Evolutionary conservation across 78 protist species (phyloP), one percentile per base, ranked within the genome.

Genomic region (Pigoraptor vietnamica): DNA sequence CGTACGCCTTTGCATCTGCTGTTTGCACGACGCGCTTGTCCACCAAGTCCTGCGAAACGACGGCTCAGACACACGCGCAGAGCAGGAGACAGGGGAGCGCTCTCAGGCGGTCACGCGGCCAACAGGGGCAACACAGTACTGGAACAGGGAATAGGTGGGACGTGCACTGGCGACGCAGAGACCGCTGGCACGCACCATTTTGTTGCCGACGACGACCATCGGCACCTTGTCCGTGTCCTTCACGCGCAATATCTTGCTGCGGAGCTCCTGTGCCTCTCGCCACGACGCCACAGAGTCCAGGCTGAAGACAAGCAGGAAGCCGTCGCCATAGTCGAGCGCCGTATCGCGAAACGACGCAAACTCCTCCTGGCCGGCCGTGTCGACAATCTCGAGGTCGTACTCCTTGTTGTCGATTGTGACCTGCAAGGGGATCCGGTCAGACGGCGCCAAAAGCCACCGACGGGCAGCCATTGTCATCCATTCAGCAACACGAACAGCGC

Each of bases 291-390:
- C 91, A 24, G 92, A 79, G 55, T 94, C 94, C 88, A 97, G 93
- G 81, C 95, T 38, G 92, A 95, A 97, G 37, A 96, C 98, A 1
- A 97, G 87, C 33, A 95, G 40, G 89, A 97, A 97, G 23, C 97
- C 98, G 35, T 95, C 95, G 23, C 98, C 97, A 36, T 92, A 90
- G 37, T 93, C 86, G 84, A 96, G 91, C 83, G 95, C 94, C 40
- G 92, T 24, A 90, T 97, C 97, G 39, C 98, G 95, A 94, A 97
- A 90, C 24, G 97, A 95, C 1, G 95, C 84, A 35, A 94, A 97
- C 48, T 94, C 93, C 39, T 97, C 97, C 36, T 82, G 37, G 1
- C 92, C 92, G 36, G 92, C 92, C 10, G 92, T 90, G 40, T 90
- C 92, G 14, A 90, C 92, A 79, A 90, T 79, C n/a, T 90, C 92